Evolutionary conservation across 2,329 filamentous ascomycete genomes (phyloP), one percentile per base, ranked within the genome.

Genomic region (Alternaria hordeiaustralica): DNA sequence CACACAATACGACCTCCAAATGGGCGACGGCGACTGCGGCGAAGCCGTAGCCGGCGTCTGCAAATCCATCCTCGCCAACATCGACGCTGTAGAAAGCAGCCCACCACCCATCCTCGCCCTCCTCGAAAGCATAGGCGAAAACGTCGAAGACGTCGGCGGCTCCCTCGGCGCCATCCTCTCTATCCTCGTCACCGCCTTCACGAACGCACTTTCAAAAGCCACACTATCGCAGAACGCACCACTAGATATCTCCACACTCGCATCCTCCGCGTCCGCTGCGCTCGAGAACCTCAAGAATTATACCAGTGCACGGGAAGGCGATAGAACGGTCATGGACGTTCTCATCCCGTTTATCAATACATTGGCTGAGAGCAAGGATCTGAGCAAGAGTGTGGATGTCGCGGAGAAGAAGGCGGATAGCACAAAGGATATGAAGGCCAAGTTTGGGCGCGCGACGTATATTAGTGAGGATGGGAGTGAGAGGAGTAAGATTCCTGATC

Each of bases 1-100:
- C 56, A 92, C 90, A 12, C 85, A 84, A 63, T 92, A 87, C 78
- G 90, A 92, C 74, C 94, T 93, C 0, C 88, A 96, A 23, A 93
- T 97, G 61, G 94, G 94, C 55, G 94, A 97, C 75, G 94, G 94
- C 50, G 94, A 97, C 81, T 97, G 94, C 75, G 94, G 94, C 41
- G 87, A 91, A 72, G 82, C 83, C 25, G 82, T 84, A 1, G 78
- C 50, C 88, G 92, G 67, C 88, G 92, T 46, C 81, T 97, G 72
- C 92, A 93, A 85, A 65, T 74, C 75, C n/a, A 81, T 85, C 23
- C 79, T 84, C 21, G 63, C 75, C 6, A 79, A 82, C 58, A 74
- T 85, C 23, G 82, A 85, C 58, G 87, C 90, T 61, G 75, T 86
- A 5, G 85, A 89, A 11, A 74, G 84, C n/a, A 86, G 86, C 55